phyloP scores from a whole-genome alignment of 257 asterid genomes.

The Mentha longifolia region DNA sequence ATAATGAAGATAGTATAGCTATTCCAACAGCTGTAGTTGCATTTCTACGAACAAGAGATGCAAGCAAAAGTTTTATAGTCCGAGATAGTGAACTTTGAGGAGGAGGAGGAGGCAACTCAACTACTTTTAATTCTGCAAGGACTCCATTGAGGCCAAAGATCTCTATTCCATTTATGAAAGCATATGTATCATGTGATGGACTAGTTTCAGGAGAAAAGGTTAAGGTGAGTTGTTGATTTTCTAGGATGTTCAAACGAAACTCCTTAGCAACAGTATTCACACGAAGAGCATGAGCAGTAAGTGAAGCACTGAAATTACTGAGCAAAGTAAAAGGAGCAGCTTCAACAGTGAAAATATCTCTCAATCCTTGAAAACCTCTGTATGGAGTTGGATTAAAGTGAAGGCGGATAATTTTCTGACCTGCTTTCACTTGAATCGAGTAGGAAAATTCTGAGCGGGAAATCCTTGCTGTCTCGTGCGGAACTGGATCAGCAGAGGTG shows the following conservation, averaged over 20 bases:
- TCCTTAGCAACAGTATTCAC: slow-evolving; percentile 32
- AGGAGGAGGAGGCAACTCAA: slow-evolving; percentile 40
- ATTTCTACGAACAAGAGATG: slow-evolving; percentile 30
- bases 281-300: slow-evolving; percentile 32
- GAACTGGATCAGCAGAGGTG: slow-evolving; percentile 32
- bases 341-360: slow-evolving; percentile 37
- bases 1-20: slow-evolving; percentile 34
- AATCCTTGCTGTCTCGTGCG: slow-evolving; percentile 35
- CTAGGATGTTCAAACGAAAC: slow-evolving; percentile 32
- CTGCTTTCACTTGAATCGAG: slow-evolving; percentile 30
- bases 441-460: slow-evolving; percentile 40
- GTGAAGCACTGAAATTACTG: slow-evolving; percentile 37
- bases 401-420: slow-evolving; percentile 38
- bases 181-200: slow-evolving; percentile 26
- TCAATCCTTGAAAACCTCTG: slow-evolving; percentile 19
- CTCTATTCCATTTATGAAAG: slow-evolving; percentile 37
- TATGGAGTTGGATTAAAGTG: slow-evolving; percentile 31
- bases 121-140: slow-evolving; percentile 47
- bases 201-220: slow-evolving; percentile 27
- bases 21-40: slow-evolving; percentile 35
- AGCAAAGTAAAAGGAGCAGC: slow-evolving; percentile 38
- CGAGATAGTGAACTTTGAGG: slow-evolving; percentile 18
- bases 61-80: neutral
- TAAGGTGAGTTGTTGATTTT: slow-evolving; percentile 29
- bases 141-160: slow-evolving; percentile 18